phyloP scores from a whole-genome alignment of 306 rosid genomes.

The Trifolium dubium region DNA sequence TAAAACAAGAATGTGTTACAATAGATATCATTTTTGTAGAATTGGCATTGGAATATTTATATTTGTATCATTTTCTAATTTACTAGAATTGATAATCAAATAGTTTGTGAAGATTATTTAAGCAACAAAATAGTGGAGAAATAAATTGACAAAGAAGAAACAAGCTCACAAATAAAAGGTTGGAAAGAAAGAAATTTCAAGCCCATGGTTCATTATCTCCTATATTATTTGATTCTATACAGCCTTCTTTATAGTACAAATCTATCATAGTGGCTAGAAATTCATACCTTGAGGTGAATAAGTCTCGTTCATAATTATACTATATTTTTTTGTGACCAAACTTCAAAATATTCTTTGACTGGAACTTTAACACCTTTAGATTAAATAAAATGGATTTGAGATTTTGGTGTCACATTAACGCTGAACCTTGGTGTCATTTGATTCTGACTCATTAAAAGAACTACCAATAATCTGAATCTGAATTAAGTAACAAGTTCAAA shows the following conservation, averaged over 20 bases:
- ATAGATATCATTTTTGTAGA: conserved; percentile 8
- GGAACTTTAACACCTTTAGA: no score
- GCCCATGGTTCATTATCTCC: not conserved
- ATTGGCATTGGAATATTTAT: not conserved
- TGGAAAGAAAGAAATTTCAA: not conserved
- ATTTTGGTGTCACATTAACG: no score
- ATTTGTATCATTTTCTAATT: not conserved
- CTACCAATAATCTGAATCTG: not conserved
- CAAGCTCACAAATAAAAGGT: not conserved
- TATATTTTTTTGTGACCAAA: no score
- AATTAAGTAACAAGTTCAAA: not conserved
- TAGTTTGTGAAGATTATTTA: not conserved
- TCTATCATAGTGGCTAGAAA: not conserved
- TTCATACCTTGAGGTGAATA: no score
- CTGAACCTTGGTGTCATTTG: no score
- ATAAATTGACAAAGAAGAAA: not conserved
- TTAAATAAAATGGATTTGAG: no score
- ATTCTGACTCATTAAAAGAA: no score
- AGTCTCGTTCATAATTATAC: no score
- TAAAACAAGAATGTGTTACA: not conserved
- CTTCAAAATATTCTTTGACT: not conserved
- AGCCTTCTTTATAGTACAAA: not conserved
- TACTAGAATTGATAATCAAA: not conserved
- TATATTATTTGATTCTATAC: not conserved
- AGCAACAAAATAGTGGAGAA: not conserved